Percentiles rank a stretch among this genome's conserved stretches.
phyloP scores from a whole-genome alignment of 345 rosid species.

The Aurinia saxatilis region DNA sequence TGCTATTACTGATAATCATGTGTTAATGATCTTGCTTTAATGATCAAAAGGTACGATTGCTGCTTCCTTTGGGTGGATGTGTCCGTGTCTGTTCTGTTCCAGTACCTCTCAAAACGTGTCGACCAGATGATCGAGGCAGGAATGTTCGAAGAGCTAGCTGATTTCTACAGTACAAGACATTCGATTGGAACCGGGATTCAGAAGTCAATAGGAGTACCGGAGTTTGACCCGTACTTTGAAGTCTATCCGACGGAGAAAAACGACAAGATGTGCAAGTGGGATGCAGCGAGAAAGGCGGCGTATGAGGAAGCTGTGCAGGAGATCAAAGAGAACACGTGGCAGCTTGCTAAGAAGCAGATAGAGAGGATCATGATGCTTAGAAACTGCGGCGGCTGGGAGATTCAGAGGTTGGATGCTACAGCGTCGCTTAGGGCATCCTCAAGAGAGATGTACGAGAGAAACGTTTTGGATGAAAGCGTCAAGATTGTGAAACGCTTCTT shows the following conservation, averaged over 20 bases:
- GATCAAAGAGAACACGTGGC: slow-evolving; percentile 48
- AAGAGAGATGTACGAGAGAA: no score
- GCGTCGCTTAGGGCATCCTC: slow-evolving; percentile 42
- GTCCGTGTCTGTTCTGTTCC: slow-evolving; percentile 42
- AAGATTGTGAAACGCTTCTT: no score
- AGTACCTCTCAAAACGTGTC: slow-evolving; percentile 48
- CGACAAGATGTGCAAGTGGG: slow-evolving; percentile 8
- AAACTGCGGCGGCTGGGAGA: slow-evolving; percentile 54
- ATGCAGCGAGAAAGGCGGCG: slow-evolving; percentile 11
- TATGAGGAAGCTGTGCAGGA: slow-evolving; percentile 45
- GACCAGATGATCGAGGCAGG: slow-evolving; percentile 67
- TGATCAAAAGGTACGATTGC: slow-evolving; percentile 42
- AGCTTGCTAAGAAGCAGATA: slow-evolving; percentile 51
- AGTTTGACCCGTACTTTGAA: slow-evolving; percentile 48
- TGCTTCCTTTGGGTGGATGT: slow-evolving; percentile 81
- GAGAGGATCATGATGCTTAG: slow-evolving; percentile 55
- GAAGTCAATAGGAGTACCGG: slow-evolving; percentile 72
- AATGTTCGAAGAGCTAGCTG: slow-evolving; percentile 61
- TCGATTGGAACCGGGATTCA: slow-evolving; percentile 33
- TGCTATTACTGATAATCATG: background rate
- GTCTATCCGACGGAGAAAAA: slow-evolving; percentile 29
- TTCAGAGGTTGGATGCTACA: slow-evolving; percentile 69
- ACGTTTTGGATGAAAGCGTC: no score
- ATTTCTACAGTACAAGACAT: slow-evolving; percentile 31
- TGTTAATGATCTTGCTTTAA: no score